A percentile compares a stretch with the other conserved stretches of the same genome.
Conservation (phyloP, 768 basidiomycete species). For the Naematelia encephala region DNA sequence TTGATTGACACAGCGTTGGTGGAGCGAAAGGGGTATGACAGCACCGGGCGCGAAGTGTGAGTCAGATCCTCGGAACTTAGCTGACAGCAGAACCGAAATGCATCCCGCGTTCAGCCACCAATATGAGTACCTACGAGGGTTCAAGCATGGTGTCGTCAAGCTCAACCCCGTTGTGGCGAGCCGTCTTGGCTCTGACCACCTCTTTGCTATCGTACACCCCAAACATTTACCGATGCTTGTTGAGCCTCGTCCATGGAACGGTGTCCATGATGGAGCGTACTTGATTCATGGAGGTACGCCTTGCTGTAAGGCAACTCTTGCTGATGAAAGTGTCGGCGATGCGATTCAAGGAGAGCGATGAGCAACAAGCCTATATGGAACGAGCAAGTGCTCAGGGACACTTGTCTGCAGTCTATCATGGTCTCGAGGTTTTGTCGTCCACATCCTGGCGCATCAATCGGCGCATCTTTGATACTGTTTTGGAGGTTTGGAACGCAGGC, state of each 20-base stretch:
- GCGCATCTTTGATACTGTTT: slow-evolving; percentile 67
- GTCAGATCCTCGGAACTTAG: slow-evolving; percentile 43
- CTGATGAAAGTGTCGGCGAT: slow-evolving; percentile 62
- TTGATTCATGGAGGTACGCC: slow-evolving; percentile 68
- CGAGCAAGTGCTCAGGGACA: slow-evolving; percentile 70
- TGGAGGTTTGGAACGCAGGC: slow-evolving; percentile 83
- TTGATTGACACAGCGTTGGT: slow-evolving; percentile 82
- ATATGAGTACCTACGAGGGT: slow-evolving; percentile 90
- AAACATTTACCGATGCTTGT: slow-evolving; percentile 95
- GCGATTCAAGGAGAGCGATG: slow-evolving; percentile 86
- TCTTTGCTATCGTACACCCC: slow-evolving; percentile 74
- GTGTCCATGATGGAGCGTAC: slow-evolving; percentile 75
- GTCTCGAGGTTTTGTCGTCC: slow-evolving; percentile 80
- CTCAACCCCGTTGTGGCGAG: slow-evolving; percentile 76
- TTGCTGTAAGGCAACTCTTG: neutral
- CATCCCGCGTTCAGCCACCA: slow-evolving; percentile 89
- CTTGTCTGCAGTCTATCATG: slow-evolving; percentile 79
- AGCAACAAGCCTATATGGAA: slow-evolving; percentile 74
- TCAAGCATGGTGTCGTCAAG: slow-evolving; percentile 86
- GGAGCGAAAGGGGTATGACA: slow-evolving; percentile 58
- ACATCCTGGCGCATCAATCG: slow-evolving; percentile 90
- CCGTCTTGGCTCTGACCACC: slow-evolving; percentile 68
- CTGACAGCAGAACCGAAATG: slow-evolving; percentile 60
- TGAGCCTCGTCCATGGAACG: slow-evolving; percentile 81
- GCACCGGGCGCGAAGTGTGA: slow-evolving; percentile 63